Evolutionary conservation across 352 stramenopile species (phyloP).

Genomic region (Globisporangium cederbergense): DNA sequence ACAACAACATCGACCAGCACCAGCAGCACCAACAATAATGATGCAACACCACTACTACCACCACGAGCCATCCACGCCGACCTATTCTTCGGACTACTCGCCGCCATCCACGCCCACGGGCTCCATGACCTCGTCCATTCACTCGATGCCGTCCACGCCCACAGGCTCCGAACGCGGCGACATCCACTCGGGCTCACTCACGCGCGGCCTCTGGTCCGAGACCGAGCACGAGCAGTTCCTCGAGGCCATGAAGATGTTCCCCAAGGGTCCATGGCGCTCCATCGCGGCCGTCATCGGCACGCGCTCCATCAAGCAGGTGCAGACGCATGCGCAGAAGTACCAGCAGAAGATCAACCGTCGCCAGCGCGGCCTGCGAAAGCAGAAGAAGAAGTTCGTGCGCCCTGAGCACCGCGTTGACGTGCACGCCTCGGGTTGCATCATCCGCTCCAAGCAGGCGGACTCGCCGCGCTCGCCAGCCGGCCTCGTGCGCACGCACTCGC

Average conservation of each 20-base stretch:
- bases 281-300: conserved; percentile 76
- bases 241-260: conserved; percentile 79
- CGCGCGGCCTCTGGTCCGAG: conserved; percentile 68
- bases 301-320: conserved; percentile 79
- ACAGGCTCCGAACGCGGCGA: conserved; percentile 8
- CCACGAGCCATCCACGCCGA: not conserved
- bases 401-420: conserved; percentile 74
- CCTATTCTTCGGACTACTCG: conserved; percentile 3
- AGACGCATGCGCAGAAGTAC: conserved; percentile 86
- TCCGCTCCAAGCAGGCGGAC: conserved; percentile 36
- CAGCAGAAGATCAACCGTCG: conserved; percentile 81
- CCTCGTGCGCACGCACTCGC: conserved; percentile 22
- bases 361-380: conserved; percentile 75
- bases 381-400: conserved; percentile 80
- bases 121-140: conserved; percentile 1
- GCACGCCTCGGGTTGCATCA: conserved; percentile 59
- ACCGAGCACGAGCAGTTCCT: conserved; percentile 81
- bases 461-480: conserved; percentile 42
- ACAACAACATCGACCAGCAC: not conserved
- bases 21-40: not conserved
- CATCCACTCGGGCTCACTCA: conserved; percentile 32
- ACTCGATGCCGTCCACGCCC: conserved; percentile 12
- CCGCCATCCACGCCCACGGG: conserved; percentile 4
- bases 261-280: conserved; percentile 64
- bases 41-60: conserved; percentile 3